Evolutionary conservation across 148 eudicot genomes (phyloP), one percentile per base, ranked within the genome.

Genomic region (Vaccinium macrocarpon): DNA sequence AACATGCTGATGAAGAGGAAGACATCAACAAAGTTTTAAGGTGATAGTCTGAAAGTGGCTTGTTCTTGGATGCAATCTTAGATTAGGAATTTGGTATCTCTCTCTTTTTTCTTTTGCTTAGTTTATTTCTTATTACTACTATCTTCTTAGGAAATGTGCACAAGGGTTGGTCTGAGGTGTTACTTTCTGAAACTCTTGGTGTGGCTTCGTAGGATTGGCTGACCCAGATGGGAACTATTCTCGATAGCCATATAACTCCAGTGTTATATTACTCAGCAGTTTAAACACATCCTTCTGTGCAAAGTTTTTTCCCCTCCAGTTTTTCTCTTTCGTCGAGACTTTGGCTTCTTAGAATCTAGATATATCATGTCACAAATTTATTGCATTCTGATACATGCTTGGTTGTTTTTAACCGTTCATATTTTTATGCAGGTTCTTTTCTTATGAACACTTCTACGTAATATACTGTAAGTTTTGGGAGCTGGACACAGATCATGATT

Each of bases 381-480:
- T 76, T 76, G 25, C 55, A 76, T 46, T 73, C n/a, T 75, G 29
- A 78, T 78, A 6, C 32, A 13, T 61, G n/a, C 66, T 78, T 12
- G 46, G 27, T 75, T 66, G 52, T 74, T 83, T 50, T 59, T 62
- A 79, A 55, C 81, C 61, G 77, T 38, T 79, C 50, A 21, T 66
- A 68, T 85, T 35, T 81, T 56, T 16, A 72, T 89, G 38, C 85
- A 94, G 98, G 88, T 94, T 92, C 87, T 94, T 94, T 87, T 93
- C 98, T 59, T 94, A 94, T 87, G 98, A 94, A 85, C 98, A 94
- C 84, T 94, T 94, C 81, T 94, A 94, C 32, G 98, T 94, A 84
- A 94, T 94, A 86, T 94, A 94, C 76, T 94, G 98, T 91, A 94
- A 94, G 87, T 94, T 94, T 82, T 93, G 98, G 98, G 98, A 94